Evolutionary conservation across 2,329 filamentous ascomycete species (phyloP).

Genomic region (Penicillium expansum): DNA sequence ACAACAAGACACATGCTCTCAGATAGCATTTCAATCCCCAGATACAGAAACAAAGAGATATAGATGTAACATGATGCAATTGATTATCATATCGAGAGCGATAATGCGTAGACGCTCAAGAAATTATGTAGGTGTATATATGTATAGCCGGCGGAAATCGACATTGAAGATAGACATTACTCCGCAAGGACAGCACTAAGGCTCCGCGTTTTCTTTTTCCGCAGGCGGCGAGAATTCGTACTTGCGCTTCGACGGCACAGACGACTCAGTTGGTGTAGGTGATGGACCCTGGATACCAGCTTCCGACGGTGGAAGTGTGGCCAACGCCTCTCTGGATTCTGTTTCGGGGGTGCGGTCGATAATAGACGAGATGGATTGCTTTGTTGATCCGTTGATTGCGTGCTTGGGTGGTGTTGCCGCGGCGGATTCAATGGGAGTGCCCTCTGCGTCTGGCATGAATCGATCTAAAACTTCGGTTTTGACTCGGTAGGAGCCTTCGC

Average conservation of each 20-base stretch:
- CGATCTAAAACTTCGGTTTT: conserved; percentile 31
- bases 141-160: conserved; percentile 2
- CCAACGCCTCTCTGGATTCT: conserved; percentile 23
- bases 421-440: conserved; percentile 9
- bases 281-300: conserved; percentile 18
- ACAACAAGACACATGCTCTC: background rate
- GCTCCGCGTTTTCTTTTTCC: conserved; percentile 28
- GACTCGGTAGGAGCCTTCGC: conserved; percentile 24
- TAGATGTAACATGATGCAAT: conserved; percentile 7
- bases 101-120: background rate
- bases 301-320: conserved; percentile 24
- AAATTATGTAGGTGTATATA: conserved; percentile 9
- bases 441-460: conserved; percentile 18
- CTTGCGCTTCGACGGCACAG: conserved; percentile 23
- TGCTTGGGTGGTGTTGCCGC: conserved; percentile 17
- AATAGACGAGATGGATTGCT: conserved; percentile 42
- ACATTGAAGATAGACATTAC: conserved; percentile 14
- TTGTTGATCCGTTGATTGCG: conserved; percentile 31
- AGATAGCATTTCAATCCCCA: background rate
- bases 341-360: conserved; percentile 36
- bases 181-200: conserved; percentile 16
- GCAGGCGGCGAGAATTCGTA: conserved; percentile 18
- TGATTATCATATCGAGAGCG: conserved; percentile 9
- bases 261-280: conserved; percentile 13
- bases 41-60: background rate